phyloP scores from a whole-genome alignment of 106 monocot species.

The Gastrodia elata region DNA sequence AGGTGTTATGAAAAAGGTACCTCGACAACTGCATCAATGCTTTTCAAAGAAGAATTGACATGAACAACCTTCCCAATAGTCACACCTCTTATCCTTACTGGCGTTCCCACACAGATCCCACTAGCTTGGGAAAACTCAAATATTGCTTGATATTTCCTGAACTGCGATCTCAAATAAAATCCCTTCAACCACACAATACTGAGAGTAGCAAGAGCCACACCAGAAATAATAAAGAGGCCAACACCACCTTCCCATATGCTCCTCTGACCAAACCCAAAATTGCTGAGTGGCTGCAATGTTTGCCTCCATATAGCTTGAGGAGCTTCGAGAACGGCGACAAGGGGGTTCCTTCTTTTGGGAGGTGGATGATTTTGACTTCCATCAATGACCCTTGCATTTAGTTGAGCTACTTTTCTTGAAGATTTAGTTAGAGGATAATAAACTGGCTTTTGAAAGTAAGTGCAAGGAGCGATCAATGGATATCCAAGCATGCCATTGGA shows the following conservation, averaged over 20 bases:
- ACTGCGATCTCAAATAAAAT: slow-evolving; percentile 38
- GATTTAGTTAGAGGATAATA: neutral
- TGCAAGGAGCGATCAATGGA: slow-evolving; percentile 1
- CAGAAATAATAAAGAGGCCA: slow-evolving; percentile 53
- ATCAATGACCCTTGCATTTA: slow-evolving; percentile 19
- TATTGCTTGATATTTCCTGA: slow-evolving; percentile 54
- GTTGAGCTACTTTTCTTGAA: neutral
- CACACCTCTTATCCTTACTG: slow-evolving; percentile 64
- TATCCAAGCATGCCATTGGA: neutral
- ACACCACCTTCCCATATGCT: slow-evolving; percentile 83
- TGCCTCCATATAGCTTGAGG: slow-evolving; percentile 31
- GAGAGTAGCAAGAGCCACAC: slow-evolving; percentile 36
- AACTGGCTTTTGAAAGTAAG: neutral
- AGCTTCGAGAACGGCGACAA: slow-evolving; percentile 8
- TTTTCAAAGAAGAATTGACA: slow-evolving; percentile 53
- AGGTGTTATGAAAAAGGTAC: slow-evolving; percentile 17
- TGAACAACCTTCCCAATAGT: slow-evolving; percentile 53
- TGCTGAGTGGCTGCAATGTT: slow-evolving; percentile 48
- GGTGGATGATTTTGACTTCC: slow-evolving; percentile 8
- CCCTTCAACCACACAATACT: slow-evolving; percentile 61
- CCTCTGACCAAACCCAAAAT: slow-evolving; percentile 60
- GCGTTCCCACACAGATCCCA: slow-evolving; percentile 63
- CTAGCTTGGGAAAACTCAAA: slow-evolving; percentile 66
- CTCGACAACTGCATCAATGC: slow-evolving; percentile 61
- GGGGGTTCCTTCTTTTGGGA: neutral